phyloP scores from a whole-genome alignment of 1,139 yeast species.

The Lodderomyces metapsilosis region DNA sequence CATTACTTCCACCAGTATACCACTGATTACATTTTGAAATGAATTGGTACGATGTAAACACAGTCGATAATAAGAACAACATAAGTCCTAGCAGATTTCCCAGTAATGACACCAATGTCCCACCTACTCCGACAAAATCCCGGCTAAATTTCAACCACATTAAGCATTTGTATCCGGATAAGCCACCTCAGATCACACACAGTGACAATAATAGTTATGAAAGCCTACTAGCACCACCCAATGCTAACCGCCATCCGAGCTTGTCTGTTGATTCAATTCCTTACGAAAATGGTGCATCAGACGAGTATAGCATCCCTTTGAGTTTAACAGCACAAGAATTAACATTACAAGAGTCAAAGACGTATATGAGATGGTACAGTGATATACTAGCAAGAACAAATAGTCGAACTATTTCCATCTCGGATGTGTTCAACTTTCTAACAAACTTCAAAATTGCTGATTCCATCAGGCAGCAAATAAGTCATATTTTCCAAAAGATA shows the following conservation, averaged over 20 bases:
- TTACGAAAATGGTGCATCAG: conserved; percentile 4
- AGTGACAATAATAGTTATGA: conserved; percentile 13
- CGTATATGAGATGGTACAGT: conserved; percentile 77
- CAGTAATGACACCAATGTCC: conserved; percentile 3
- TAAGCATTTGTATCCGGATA: conserved; percentile 14
- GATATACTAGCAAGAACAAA: conserved; percentile 61
- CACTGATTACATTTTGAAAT: conserved; percentile 2
- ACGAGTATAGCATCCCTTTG: conserved; percentile 43
- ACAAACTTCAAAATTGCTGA: conserved; percentile 56
- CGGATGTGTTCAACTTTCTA: conserved; percentile 64
- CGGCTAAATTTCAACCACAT: conserved; percentile 9
- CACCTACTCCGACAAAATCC: conserved; percentile 7
- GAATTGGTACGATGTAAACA: conserved; percentile 7
- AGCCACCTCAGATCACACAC: conserved; percentile 6
- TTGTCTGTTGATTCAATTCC: conserved; percentile 6
- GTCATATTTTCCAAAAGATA: conserved; percentile 50
- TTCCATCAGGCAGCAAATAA: conserved; percentile 42
- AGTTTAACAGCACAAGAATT: conserved; percentile 62
- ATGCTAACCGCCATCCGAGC: conserved; percentile 1
- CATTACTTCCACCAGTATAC: background rate
- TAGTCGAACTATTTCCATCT: conserved; percentile 53
- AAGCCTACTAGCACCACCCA: conserved; percentile 5
- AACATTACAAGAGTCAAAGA: conserved; percentile 62
- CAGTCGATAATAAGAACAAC: conserved; percentile 4
- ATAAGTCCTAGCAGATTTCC: conserved; percentile 1